Base-by-base conservation (phyloP, 164 flowering plant species). In the Warburgia ugandensis region DNA sequence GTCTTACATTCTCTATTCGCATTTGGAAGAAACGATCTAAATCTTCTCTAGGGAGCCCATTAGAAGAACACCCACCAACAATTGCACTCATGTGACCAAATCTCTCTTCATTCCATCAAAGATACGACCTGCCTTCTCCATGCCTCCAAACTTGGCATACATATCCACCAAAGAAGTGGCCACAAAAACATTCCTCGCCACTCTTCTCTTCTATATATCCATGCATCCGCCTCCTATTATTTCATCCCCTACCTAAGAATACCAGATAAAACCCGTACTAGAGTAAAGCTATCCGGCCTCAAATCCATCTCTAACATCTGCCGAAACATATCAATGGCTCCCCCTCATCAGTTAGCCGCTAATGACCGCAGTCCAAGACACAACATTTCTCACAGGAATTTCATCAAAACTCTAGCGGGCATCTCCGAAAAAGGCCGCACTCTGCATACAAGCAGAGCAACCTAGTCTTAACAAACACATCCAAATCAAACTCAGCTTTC, bases 281-380 rank as follows among this genome's bases (percentile, higher is more conserved):
- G 52, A n/a, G 66, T 64, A 42, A 64, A 68, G 37, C 65, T 57
- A 49, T 64, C 73, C 16, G 68, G 73, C 49, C 5, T 45, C 26
- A 56, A 31, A n/a, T 41, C 54, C 60, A 49, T 46, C 50, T 47
- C 50, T 32, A 60, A 33, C 45, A 60, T 23, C 38, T 11, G 49
- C 43, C 27, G 30, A 48, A 68, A 64, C 45, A 52, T 40, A 55
- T 54, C 59, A 3, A 68, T 42, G 0, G 73, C 73, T 32, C 60
- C 68, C 62, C 65, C 20, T 42, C 48, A 30, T 32, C 50, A 21
- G 58, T 46, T 51, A 70, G 4, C 64, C 67, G 28, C 56, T 22
- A 47, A 70, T 65, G 32, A 70, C 66, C 0, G 70, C 67, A 5
- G 70, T 70, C 67, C 67, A 70, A 14, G 68, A 50, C 16, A 70